Evolutionary conservation across 352 stramenopile genomes (phyloP).

Genomic region (Phytopythium boreale): DNA sequence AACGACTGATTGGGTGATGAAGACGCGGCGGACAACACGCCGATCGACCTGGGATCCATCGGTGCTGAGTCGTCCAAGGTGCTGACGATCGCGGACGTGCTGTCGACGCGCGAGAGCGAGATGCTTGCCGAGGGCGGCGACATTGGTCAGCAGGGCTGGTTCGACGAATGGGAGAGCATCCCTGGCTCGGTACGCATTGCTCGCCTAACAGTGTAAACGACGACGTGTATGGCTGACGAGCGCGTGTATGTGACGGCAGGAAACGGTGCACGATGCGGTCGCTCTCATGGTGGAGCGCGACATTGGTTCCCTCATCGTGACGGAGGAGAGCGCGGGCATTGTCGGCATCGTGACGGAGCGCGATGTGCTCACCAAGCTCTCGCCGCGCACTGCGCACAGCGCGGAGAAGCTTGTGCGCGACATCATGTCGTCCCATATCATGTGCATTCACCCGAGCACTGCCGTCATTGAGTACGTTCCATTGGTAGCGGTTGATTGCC

Average conservation of each 20-base stretch:
- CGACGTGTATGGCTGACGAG: constrained; percentile 5
- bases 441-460: constrained; percentile 78
- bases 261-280: constrained; percentile 74
- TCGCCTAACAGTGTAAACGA: not conserved
- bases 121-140: constrained; percentile 25
- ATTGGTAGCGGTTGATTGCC: not conserved
- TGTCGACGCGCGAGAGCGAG: constrained; percentile 55
- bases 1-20: not conserved
- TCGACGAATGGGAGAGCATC: constrained; percentile 79
- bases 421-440: constrained; percentile 85
- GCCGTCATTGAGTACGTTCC: constrained; percentile 75
- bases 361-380: constrained; percentile 78
- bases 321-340: constrained; percentile 62
- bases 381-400: constrained; percentile 37
- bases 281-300: constrained; percentile 77
- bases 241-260: constrained; percentile 26
- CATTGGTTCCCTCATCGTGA: constrained; percentile 81
- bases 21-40: constrained; percentile 11
- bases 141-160: constrained; percentile 15
- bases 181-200: constrained; percentile 33
- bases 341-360: constrained; percentile 84
- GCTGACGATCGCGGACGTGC: constrained; percentile 70
- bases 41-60: constrained; percentile 48
- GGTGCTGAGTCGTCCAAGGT: constrained; percentile 64
- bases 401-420: constrained; percentile 64